A percentile compares a stretch with the other conserved stretches of the same genome.
Conservation (phyloP, 176 grass and related monocot genomes). For the Dactylis glomerata region DNA sequence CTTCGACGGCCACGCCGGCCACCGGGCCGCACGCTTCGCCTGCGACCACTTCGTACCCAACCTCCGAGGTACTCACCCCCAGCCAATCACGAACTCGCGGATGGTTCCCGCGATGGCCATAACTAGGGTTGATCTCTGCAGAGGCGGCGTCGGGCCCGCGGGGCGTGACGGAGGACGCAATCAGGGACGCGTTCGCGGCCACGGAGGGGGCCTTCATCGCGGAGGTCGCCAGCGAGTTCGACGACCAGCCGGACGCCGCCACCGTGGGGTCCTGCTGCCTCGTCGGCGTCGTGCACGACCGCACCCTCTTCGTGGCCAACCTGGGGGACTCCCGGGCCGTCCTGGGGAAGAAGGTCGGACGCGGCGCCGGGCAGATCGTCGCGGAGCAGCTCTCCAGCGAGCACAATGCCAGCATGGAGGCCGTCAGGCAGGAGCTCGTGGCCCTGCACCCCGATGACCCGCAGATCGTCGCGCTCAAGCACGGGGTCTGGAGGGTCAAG, state of each 20-base stretch:
- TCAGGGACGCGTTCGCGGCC: conserved; percentile 63
- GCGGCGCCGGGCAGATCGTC: conserved; percentile 46
- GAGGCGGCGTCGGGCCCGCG: conserved; percentile 54
- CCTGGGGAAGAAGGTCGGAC: conserved; percentile 65
- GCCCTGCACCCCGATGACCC: conserved; percentile 74
- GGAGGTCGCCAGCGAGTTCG: conserved; percentile 51
- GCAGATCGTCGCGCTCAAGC: conserved; percentile 78
- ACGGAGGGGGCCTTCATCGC: conserved; percentile 75
- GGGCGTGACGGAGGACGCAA: conserved; percentile 41
- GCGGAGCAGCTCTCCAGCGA: conserved; percentile 76
- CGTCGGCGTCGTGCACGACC: conserved; percentile 59
- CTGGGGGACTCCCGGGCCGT: conserved; percentile 79
- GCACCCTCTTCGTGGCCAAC: conserved; percentile 67
- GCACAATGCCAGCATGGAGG: conserved; percentile 84
- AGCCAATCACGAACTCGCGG: too few species aligned
- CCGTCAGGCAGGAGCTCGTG: conserved; percentile 71
- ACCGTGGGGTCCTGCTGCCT: conserved; percentile 81
- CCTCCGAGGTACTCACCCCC: conserved; percentile 81
- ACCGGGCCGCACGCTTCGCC: conserved; percentile 68
- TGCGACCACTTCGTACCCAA: conserved; percentile 69
- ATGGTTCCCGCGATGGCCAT: too few species aligned
- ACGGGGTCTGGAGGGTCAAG: conserved; percentile 92
- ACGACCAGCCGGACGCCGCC: conserved; percentile 65
- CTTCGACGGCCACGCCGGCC: conserved; percentile 84
- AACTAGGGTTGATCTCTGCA: too few species aligned